phyloP scores from a whole-genome alignment of 441 rosid species.

The Bocquillonia castaneifolia region DNA sequence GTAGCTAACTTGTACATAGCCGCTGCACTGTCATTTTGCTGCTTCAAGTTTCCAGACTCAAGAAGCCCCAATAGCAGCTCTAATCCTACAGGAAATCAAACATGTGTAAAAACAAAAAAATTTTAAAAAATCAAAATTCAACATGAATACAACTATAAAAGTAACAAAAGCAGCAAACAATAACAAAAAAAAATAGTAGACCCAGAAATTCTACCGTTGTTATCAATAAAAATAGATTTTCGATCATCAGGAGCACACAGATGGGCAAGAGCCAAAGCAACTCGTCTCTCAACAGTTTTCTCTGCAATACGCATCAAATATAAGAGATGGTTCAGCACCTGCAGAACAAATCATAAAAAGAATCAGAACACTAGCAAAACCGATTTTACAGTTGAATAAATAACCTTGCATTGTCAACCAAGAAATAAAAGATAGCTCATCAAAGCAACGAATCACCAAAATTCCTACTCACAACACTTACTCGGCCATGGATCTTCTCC shows the following conservation, averaged over 20 bases:
- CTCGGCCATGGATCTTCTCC: slow-evolving; percentile 91
- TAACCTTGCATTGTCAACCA: background rate
- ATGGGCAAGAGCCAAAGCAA: slow-evolving; percentile 89
- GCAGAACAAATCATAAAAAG: slow-evolving; percentile 21
- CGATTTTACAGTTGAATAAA: background rate
- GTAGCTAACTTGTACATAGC: slow-evolving; percentile 80
- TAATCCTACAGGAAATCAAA: slow-evolving; percentile 46
- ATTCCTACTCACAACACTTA: slow-evolving; percentile 35
- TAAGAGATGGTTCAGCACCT: slow-evolving; percentile 75
- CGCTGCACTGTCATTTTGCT: slow-evolving; percentile 75
- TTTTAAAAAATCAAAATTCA: background rate
- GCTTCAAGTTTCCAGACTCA: slow-evolving; percentile 58
- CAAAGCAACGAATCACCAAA: background rate
- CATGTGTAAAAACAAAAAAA: slow-evolving; percentile 16
- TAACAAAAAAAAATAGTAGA: slow-evolving; percentile 7
- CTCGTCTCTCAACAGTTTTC: slow-evolving; percentile 66
- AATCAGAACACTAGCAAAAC: slow-evolving; percentile 4
- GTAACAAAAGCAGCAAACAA: slow-evolving; percentile 1
- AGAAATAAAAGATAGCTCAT: slow-evolving; percentile 2
- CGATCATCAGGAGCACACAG: slow-evolving; percentile 83
- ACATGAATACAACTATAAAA: slow-evolving; percentile 8
- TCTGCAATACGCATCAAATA: slow-evolving; percentile 77
- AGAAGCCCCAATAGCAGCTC: slow-evolving; percentile 77
- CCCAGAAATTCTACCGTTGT: slow-evolving; percentile 48
- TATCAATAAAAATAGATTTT: slow-evolving; percentile 70